Evolutionary conservation across 805 yeast species (phyloP).

Genomic region (Schwanniomyces vanrijiae): DNA sequence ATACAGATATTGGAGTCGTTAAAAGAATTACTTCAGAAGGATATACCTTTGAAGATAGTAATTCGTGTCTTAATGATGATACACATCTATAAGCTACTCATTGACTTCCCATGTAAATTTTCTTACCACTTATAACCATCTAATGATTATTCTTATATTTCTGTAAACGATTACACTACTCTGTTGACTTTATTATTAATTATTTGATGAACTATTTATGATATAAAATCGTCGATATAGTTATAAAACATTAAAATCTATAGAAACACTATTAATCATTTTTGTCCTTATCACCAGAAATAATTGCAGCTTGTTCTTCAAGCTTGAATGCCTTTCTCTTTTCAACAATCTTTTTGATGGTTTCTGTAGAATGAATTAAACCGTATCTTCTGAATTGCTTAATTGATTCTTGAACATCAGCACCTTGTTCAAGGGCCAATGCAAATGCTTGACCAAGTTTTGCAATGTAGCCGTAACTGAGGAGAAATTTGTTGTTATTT

Average conservation of each 20-base stretch:
- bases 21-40: background rate
- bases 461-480: conserved; percentile 57
- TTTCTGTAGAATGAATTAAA: conserved; percentile 49
- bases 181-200: background rate
- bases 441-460: conserved; percentile 51
- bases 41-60: background rate
- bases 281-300: background rate
- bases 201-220: background rate
- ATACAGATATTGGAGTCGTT: background rate
- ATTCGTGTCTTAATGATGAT: background rate
- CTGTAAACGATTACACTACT: background rate
- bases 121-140: background rate
- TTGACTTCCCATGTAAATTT: background rate
- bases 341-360: conserved; percentile 36
- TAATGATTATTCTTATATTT: background rate
- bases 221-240: background rate
- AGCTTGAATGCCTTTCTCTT: conserved; percentile 30
- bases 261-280: background rate
- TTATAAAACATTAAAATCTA: background rate
- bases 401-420: conserved; percentile 42
- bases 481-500: conserved; percentile 43
- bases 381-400: conserved; percentile 71
- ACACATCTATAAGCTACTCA: background rate
- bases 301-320: background rate
- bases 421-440: conserved; percentile 37